Conservation (phyloP, 805 yeast genomes). For the Starmerella ratchasimensis region DNA sequence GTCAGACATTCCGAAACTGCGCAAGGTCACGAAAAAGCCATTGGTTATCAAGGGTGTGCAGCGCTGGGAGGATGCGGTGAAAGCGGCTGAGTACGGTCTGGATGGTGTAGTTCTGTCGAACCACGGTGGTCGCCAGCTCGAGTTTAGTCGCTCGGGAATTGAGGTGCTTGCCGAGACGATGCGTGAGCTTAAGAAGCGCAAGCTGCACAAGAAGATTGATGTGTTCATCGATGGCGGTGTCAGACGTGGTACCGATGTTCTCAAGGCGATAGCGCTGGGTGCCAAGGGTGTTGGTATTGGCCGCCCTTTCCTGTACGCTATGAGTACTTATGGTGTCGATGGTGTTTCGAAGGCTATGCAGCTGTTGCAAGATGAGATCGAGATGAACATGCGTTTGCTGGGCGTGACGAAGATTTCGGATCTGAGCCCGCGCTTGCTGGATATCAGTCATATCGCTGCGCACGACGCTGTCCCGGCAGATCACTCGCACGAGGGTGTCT, state of each 20-base stretch:
- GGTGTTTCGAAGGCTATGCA: slow-evolving; percentile 57
- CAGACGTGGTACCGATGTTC: slow-evolving; percentile 61
- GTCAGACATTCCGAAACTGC: slow-evolving; percentile 18
- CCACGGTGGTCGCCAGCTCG: slow-evolving; percentile 85
- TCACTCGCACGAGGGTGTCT: slow-evolving; percentile 13
- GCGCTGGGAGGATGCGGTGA: slow-evolving; percentile 60
- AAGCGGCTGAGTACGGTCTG: slow-evolving; percentile 57
- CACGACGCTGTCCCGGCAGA: slow-evolving; percentile 19
- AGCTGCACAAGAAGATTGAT: slow-evolving; percentile 36
- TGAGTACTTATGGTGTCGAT: slow-evolving; percentile 65
- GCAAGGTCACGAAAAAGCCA: slow-evolving; percentile 7
- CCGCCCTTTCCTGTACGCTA: slow-evolving; percentile 61
- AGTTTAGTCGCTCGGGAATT: slow-evolving; percentile 65
- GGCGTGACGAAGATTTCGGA: slow-evolving; percentile 55
- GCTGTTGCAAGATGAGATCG: slow-evolving; percentile 54
- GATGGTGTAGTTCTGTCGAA: slow-evolving; percentile 74
- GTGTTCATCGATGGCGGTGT: slow-evolving; percentile 67
- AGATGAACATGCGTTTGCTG: slow-evolving; percentile 63
- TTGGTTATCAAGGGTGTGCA: slow-evolving; percentile 75
- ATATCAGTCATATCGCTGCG: slow-evolving; percentile 34
- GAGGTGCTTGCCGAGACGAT: slow-evolving; percentile 55
- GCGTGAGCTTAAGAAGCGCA: slow-evolving; percentile 29
- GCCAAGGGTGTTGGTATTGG: slow-evolving; percentile 68
- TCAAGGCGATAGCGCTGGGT: slow-evolving; percentile 64
- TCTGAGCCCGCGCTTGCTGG: slow-evolving; percentile 48